Evolutionary conservation across 352 stramenopile genomes (phyloP).

Genomic region (Pythium phragmiticola): DNA sequence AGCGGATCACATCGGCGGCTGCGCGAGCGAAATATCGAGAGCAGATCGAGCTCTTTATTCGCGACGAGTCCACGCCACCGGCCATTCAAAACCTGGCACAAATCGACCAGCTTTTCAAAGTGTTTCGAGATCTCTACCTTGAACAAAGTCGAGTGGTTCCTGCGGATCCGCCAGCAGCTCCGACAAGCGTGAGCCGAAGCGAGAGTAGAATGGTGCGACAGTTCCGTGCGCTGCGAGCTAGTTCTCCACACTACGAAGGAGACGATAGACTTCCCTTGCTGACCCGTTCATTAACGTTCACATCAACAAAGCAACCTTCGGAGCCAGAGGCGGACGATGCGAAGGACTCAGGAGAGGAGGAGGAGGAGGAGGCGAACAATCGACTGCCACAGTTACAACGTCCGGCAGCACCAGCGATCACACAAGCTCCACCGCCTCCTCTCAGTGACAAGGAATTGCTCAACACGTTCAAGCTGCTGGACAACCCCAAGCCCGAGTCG

Average conservation of each 20-base stretch:
- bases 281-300: not conserved
- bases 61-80: constrained; percentile 29
- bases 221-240: constrained; percentile 39
- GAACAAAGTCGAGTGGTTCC: not conserved
- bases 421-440: not conserved
- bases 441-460: constrained; percentile 58
- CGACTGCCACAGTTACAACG: not conserved
- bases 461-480: constrained; percentile 41
- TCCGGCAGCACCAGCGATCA: not conserved
- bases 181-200: constrained; percentile 31
- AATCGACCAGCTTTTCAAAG: constrained; percentile 40
- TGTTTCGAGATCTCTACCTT: constrained; percentile 44
- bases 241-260: constrained; percentile 20
- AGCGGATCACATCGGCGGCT: constrained; percentile 18
- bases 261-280: constrained; percentile 12
- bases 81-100: constrained; percentile 47
- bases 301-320: not conserved
- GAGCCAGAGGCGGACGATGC: constrained; percentile 15
- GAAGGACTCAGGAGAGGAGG: not conserved
- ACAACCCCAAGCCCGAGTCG: constrained; percentile 39
- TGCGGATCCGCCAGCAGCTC: not conserved
- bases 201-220: constrained; percentile 56
- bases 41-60: constrained; percentile 36
- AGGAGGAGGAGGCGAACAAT: not conserved
- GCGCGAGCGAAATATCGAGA: constrained; percentile 24